Base-by-base conservation (phyloP, 2,329 filamentous ascomycete genomes). In the Pseudocercospora eumusae region DNA sequence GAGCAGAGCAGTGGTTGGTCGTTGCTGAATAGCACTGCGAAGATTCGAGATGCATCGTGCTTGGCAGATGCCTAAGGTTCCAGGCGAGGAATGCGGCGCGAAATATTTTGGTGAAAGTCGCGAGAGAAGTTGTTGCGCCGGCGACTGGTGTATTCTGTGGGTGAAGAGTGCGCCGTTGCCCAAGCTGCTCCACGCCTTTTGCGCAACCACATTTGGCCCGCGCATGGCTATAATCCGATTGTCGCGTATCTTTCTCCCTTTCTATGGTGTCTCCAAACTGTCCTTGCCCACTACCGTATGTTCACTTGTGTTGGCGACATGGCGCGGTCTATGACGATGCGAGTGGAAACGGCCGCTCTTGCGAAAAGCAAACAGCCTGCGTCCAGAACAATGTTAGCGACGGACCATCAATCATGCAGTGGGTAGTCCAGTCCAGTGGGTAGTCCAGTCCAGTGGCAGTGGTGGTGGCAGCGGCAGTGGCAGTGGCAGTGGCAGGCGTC, bases 141-240 rank as follows among this genome's bases (percentile, higher is more conserved):
- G 27, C 31, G 55, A 56, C 20, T 57, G 28, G 53, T 60, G 63
- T 74, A 73, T 73, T 72, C 71, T 74, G 28, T 69, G 70, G 10
- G 69, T 74, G 61, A 74, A 73, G 18, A 74, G 64, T n/a, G 73
- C 71, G 45, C 73, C 73, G 44, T 71, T 74, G 11, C 73, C 73
- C 31, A 72, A 40, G 56, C 73, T 73, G 49, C 74, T 67, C 73
- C 73, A 75, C 11, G 73, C 73, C 54, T 66, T 64, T 52, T 66
- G 66, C 60, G 68, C 68, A 15, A 71, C 31, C 25, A 70, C 36
- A 58, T 58, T 65, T 25, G 65, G 61, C 57, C 64, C 66, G 59
- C 64, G 64, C 64, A 65, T 65, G 57, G 66, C 64, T 62, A 66
- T 65, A n/a, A n/a, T n/a, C n/a, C n/a, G 44, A 27, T 36, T n/a